Evolutionary conservation across 805 yeast genomes (phyloP).

Genomic region (Wickerhamiella spandovensis): DNA sequence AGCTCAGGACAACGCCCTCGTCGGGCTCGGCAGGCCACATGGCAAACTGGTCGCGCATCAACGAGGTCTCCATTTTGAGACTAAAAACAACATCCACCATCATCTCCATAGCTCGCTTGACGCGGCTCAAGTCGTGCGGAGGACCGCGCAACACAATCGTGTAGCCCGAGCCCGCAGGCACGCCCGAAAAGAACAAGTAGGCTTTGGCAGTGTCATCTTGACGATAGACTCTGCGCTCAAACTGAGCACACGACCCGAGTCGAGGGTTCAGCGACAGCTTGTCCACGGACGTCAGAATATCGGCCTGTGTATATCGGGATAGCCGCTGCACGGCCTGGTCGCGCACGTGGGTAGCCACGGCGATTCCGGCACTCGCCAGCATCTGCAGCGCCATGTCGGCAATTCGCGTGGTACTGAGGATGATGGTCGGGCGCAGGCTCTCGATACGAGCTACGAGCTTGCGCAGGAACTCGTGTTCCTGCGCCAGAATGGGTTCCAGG

Average conservation of each 20-base stretch:
- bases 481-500: slow-evolving; percentile 70
- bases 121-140: slow-evolving; percentile 44
- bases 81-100: slow-evolving; percentile 70
- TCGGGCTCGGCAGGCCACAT: slow-evolving; percentile 26
- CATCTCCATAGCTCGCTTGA: slow-evolving; percentile 70
- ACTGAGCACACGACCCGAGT: slow-evolving; percentile 60
- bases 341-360: slow-evolving; percentile 71
- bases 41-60: slow-evolving; percentile 57
- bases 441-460: slow-evolving; percentile 69
- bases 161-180: slow-evolving; percentile 59
- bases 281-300: slow-evolving; percentile 75
- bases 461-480: slow-evolving; percentile 71
- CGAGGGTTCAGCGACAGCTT: slow-evolving; percentile 58
- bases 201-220: slow-evolving; percentile 43
- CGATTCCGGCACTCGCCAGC: slow-evolving; percentile 59
- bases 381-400: slow-evolving; percentile 69
- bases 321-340: slow-evolving; percentile 70
- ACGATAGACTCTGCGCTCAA: slow-evolving; percentile 58
- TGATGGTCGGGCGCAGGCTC: slow-evolving; percentile 62
- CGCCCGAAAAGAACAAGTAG: slow-evolving; percentile 67
- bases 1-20: slow-evolving; percentile 44
- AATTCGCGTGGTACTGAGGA: slow-evolving; percentile 65
- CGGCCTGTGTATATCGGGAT: slow-evolving; percentile 69
- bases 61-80: slow-evolving; percentile 62
- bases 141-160: slow-evolving; percentile 83